Evolutionary conservation across 148 eudicot species (phyloP), one percentile per base, ranked within the genome.

Genomic region (Spergularia bocconei): DNA sequence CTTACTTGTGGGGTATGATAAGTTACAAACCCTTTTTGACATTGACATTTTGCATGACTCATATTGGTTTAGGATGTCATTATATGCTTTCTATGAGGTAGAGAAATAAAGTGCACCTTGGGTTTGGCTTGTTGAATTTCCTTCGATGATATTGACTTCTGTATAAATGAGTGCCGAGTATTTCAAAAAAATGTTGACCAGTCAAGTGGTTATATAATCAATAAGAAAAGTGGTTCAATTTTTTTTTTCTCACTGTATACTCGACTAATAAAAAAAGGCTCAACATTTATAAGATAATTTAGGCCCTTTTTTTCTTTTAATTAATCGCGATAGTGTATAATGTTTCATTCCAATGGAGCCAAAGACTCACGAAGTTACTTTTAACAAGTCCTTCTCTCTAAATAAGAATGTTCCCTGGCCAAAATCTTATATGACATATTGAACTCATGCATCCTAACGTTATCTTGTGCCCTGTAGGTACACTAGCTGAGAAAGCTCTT

Each of bases 401-500:
- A 25, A 52, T 52, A 25, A 23, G 52, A 63, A 52, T 20, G 16
- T 13, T 75, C 12, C 21, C 44, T 51, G 25, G 9, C 47, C 19
- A 19, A 25, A 44, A 5, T 51, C 29, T 13, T 74, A 15, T 53
- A 48, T 67, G 54, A 11, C 72, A 66, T 15, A 58, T 20, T 48
- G 44, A 50, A 20, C 13, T 29, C 53, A 59, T 61, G 48, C 20
- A 19, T 50, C 14, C 41, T 12, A 69, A 14, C 33, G n/a, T 41
- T 66, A 58, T 77, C 67, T 75, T 48, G 53, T 70, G 79, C 68
- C 69, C 38, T 74, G 60, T 79, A 95, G 99, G 99, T 59, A 95
- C 99, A 62, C 97, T 95, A 74, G 99, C 99, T 58, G 99, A 95
- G 87, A 95, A 95, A 79, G 92, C 99, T 82, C 86, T 95, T 78